phyloP scores from a whole-genome alignment of 331 rosid species.

The Quercus tomentella region DNA sequence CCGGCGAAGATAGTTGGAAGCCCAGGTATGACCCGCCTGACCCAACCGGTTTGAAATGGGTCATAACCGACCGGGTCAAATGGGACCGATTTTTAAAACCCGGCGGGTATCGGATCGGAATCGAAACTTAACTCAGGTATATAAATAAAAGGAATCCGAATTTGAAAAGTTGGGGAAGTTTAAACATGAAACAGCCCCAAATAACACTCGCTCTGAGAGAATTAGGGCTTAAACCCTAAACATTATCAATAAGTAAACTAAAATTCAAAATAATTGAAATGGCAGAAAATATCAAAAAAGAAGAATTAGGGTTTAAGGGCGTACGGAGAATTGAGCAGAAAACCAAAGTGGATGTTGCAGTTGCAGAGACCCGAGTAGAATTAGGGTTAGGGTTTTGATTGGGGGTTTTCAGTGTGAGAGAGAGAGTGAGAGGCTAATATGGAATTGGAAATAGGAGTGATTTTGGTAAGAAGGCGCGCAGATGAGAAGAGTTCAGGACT shows the following conservation, averaged over 20 bases:
- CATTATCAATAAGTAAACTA: background rate
- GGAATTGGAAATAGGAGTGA: constrained; percentile 4
- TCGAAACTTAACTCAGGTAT: background rate
- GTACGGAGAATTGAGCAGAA: constrained; percentile 27
- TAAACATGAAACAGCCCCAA: background rate
- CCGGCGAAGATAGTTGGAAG: background rate
- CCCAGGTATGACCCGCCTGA: constrained; percentile 31
- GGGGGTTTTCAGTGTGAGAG: background rate
- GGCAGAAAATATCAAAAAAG: background rate
- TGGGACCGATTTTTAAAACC: constrained; percentile 3
- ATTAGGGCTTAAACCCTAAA: constrained; percentile 11
- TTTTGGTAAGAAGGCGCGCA: constrained; percentile 13
- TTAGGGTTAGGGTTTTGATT: constrained; percentile 19
- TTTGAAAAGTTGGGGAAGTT: background rate
- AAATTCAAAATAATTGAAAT: background rate
- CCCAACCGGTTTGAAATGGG: constrained; percentile 33
- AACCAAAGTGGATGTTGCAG: background rate
- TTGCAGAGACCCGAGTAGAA: background rate
- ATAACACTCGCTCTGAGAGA: constrained; percentile 12
- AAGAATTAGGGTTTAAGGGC: constrained; percentile 11
- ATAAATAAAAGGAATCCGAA: background rate
- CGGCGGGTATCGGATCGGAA: constrained; percentile 40
- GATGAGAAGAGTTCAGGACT: background rate
- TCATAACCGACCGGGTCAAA: constrained; percentile 36
- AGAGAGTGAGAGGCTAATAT: background rate